Conservation (phyloP, 345 rosid species). For the Populus alba region DNA sequence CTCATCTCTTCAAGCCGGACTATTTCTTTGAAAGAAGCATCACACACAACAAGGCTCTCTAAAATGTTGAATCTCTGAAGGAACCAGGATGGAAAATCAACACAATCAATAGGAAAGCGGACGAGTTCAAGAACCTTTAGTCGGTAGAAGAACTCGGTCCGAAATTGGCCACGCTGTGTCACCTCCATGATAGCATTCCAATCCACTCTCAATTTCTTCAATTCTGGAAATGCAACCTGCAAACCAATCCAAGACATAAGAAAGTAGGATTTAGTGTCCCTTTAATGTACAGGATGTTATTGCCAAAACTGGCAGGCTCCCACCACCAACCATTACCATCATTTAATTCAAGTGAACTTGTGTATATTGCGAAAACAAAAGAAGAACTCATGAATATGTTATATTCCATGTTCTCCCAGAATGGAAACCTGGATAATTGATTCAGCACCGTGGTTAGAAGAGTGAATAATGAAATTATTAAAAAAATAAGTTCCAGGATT, state of each 20-base stretch:
- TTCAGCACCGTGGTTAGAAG: too few species aligned
- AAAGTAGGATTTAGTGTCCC: too few species aligned
- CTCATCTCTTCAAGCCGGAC: neutral
- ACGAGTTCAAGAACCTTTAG: neutral
- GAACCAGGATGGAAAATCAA: neutral
- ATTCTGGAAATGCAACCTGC: constrained; percentile 1
- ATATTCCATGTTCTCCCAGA: too few species aligned
- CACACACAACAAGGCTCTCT: neutral
- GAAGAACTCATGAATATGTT: too few species aligned
- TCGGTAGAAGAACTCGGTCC: neutral
- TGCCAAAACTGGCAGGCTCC: too few species aligned
- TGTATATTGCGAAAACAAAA: too few species aligned
- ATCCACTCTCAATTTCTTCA: constrained; percentile 3
- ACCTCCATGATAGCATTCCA: neutral
- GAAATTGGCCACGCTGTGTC: neutral
- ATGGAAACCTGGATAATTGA: too few species aligned
- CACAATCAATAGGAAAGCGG: neutral
- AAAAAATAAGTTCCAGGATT: too few species aligned
- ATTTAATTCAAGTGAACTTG: too few species aligned
- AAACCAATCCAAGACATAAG: neutral
- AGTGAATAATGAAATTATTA: too few species aligned
- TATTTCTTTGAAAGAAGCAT: neutral
- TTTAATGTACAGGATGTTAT: too few species aligned
- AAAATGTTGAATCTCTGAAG: constrained; percentile 1
- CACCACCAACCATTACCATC: neutral